Conservation (phyloP, 257 asterid species). For the Rauvolfia tetraphylla region DNA sequence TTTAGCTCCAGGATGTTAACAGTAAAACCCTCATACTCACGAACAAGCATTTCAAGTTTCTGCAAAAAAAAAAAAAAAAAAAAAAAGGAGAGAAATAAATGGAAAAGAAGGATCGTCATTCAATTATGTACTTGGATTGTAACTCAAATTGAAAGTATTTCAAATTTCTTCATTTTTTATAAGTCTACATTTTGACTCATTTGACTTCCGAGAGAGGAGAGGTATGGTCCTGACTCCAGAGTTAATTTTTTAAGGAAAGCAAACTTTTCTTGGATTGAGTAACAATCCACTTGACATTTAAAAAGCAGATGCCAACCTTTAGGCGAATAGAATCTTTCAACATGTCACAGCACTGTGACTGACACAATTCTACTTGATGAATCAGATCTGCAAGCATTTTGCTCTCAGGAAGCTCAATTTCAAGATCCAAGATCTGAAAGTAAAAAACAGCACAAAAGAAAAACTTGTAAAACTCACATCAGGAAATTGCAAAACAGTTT, state of each 20-base stretch:
- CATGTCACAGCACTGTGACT: slow-evolving; percentile 61
- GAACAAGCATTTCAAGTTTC: slow-evolving; percentile 56
- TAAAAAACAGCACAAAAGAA: slow-evolving; percentile 13
- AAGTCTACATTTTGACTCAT: too few relatives aligned
- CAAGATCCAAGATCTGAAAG: slow-evolving; percentile 54
- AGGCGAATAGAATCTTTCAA: slow-evolving; percentile 50
- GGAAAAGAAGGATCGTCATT: slow-evolving; percentile 4
- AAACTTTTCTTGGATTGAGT: too few relatives aligned
- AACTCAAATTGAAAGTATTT: too few relatives aligned
- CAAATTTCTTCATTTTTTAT: too few relatives aligned
- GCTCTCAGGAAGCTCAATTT: slow-evolving; percentile 68
- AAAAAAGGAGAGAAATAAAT: not conserved
- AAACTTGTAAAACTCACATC: not conserved
- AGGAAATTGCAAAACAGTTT: slow-evolving; percentile 3
- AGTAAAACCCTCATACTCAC: slow-evolving; percentile 60
- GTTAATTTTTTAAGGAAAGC: too few relatives aligned
- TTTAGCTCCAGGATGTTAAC: slow-evolving; percentile 72
- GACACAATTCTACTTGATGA: slow-evolving; percentile 58
- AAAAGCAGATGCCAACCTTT: slow-evolving; percentile 48
- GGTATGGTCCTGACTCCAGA: too few relatives aligned
- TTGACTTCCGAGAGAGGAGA: too few relatives aligned
- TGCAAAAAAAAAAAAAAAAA: slow-evolving; percentile 24
- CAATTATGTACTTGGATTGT: too few relatives aligned
- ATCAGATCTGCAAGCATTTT: slow-evolving; percentile 49
- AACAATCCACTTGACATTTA: too few relatives aligned